Evolutionary conservation across 192 early-diverging fungal species (phyloP).

Genomic region (Entomortierella parvispora): DNA sequence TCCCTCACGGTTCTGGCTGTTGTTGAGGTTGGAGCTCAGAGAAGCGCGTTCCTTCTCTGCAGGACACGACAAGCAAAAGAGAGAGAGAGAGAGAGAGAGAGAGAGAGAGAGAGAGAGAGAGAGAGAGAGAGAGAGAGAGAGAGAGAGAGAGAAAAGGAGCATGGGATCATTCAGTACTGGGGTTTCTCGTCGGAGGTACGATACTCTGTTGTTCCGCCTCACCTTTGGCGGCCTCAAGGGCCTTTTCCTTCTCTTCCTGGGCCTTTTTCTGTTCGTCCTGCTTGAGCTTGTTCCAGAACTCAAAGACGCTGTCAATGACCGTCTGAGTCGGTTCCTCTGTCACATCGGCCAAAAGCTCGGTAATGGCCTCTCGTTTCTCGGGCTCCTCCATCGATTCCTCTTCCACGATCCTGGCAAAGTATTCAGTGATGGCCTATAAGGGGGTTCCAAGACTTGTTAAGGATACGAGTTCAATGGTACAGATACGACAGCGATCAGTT

Average conservation of each 20-base stretch:
- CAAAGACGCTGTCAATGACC: constrained; percentile 57
- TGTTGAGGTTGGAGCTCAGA: constrained; percentile 17
- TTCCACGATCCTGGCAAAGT: constrained; percentile 70
- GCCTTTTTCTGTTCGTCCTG: constrained; percentile 44
- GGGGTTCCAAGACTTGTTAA: no score
- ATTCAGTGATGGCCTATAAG: constrained; percentile 68
- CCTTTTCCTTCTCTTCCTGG: constrained; percentile 52
- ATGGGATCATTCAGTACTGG: neutral
- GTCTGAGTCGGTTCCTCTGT: constrained; percentile 59
- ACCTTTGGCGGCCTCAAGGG: constrained; percentile 45
- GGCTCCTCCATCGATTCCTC: constrained; percentile 72
- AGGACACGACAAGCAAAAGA: neutral
- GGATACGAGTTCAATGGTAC: no score
- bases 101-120: neutral
- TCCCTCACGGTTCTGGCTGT: constrained; percentile 22
- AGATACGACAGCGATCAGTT: no score
- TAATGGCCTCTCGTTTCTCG: constrained; percentile 75
- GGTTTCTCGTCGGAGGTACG: no score
- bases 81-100: neutral
- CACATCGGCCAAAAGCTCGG: constrained; percentile 72
- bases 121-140: neutral
- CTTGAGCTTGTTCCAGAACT: constrained; percentile 46
- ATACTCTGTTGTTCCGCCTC: no score
- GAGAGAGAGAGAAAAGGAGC: neutral
- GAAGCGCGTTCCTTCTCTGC: constrained; percentile 37